Percentiles rank a stretch among this genome's conserved stretches.
Evolutionary conservation across 192 early-diverging fungal species (phyloP).

Genomic region (Neocallimastix lanati): DNA sequence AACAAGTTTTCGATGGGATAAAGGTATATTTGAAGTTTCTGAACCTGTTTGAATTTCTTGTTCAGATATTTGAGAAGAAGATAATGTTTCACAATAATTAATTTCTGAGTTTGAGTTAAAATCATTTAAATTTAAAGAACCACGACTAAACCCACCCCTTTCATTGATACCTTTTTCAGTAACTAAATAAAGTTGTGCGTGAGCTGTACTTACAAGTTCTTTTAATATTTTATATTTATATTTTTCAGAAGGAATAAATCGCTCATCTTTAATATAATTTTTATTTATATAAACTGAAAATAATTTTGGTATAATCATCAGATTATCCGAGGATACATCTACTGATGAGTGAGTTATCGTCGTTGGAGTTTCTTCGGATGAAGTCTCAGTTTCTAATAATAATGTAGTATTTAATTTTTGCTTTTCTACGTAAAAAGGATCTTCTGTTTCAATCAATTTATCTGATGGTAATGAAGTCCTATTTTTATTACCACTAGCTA

Average conservation of each 20-base stretch:
- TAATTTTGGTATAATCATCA: not conserved
- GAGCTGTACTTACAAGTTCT: not conserved
- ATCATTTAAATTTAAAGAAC: not conserved
- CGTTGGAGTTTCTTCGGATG: no score
- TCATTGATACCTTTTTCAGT: not conserved
- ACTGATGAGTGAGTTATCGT: no score
- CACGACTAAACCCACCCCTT: not conserved
- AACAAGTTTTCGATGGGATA: not conserved
- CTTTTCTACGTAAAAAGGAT: no score
- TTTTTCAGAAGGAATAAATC: not conserved
- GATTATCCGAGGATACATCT: not conserved
- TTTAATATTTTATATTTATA: not conserved
- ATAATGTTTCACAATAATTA: not conserved
- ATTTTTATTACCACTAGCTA: no score
- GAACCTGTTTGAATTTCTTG: no score
- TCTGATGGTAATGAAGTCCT: no score
- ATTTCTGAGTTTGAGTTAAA: not conserved
- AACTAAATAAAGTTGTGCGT: not conserved
- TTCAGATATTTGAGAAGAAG: no score
- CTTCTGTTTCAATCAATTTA: no score
- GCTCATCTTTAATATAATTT: not conserved
- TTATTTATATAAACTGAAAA: not conserved
- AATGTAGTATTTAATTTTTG: no score
- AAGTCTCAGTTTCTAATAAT: no score
- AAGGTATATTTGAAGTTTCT: not conserved